phyloP scores from a whole-genome alignment of 257 asterid species.

The Solanum verrucosum region DNA sequence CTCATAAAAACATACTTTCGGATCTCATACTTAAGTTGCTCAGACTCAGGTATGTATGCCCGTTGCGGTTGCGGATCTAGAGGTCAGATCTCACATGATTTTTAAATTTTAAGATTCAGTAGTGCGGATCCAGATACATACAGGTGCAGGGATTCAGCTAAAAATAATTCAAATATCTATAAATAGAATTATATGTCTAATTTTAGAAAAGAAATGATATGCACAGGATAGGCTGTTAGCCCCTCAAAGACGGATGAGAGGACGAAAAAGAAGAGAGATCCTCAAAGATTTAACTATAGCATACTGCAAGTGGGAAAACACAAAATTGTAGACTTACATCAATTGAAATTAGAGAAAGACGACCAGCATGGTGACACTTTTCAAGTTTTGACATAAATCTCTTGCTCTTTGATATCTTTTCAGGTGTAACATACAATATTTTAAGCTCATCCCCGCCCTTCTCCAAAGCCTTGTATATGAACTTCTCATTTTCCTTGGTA shows the following conservation, averaged over 20 bases:
- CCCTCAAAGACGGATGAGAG: neutral
- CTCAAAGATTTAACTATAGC: neutral
- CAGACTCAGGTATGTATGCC: no score
- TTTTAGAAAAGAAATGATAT: neutral
- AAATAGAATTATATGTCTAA: neutral
- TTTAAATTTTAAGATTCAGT: no score
- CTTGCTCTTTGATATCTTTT: conserved; percentile 96
- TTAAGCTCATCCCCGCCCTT: conserved; percentile 84
- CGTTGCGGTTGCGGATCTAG: no score
- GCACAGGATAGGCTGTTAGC: neutral
- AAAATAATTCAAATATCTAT: neutral
- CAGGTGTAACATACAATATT: conserved; percentile 90
- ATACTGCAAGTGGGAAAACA: neutral
- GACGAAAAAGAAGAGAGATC: neutral
- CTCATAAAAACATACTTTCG: no score
- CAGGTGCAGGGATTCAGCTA: neutral
- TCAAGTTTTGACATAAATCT: conserved; percentile 96
- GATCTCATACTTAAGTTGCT: no score
- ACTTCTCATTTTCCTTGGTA: conserved; percentile 77
- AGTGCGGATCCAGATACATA: no score
- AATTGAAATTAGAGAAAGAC: conserved; percentile 85
- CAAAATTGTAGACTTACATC: conserved; percentile 50
- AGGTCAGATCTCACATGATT: no score
- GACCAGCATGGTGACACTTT: conserved; percentile 87
- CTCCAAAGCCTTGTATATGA: conserved; percentile 81